Conservation (phyloP, 352 stramenopile species). For the Phytophthora pseudosyringae region DNA sequence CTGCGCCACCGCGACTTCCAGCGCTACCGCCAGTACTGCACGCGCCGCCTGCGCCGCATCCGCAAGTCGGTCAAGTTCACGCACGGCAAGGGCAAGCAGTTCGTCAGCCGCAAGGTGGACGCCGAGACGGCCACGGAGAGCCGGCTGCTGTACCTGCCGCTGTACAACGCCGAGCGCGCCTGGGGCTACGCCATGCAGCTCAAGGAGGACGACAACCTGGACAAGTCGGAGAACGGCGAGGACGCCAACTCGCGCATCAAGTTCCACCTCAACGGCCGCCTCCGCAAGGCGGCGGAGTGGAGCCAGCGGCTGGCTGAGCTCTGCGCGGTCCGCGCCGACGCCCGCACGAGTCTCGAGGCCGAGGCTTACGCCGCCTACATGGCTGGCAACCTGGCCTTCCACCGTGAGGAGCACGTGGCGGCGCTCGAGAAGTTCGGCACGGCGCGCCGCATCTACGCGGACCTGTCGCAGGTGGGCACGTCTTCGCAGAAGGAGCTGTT, state of each 20-base stretch:
- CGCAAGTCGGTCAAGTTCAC: constrained; percentile 90
- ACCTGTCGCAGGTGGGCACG: constrained; percentile 83
- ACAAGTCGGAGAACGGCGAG: constrained; percentile 86
- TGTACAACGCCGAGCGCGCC: constrained; percentile 91
- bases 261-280: constrained; percentile 87
- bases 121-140: constrained; percentile 74
- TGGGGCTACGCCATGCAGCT: constrained; percentile 94
- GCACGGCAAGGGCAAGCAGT: constrained; percentile 88
- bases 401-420: constrained; percentile 85
- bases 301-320: constrained; percentile 81
- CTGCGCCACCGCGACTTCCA: constrained; percentile 91
- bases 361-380: constrained; percentile 91
- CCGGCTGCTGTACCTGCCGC: constrained; percentile 81
- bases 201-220: constrained; percentile 88
- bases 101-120: constrained; percentile 87
- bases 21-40: constrained; percentile 92
- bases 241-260: constrained; percentile 90
- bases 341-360: constrained; percentile 88
- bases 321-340: constrained; percentile 80
- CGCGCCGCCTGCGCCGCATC: constrained; percentile 83
- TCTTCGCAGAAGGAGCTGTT: constrained; percentile 85
- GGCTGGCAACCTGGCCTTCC: constrained; percentile 87
- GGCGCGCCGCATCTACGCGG: constrained; percentile 84
- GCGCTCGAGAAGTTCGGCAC: constrained; percentile 85
- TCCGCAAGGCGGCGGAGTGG: constrained; percentile 90